These are phyloP conservation scores for Crithidia thermophila DNA, from an alignment of 208 protist genomes.

Conservation along the genomic window DNA sequence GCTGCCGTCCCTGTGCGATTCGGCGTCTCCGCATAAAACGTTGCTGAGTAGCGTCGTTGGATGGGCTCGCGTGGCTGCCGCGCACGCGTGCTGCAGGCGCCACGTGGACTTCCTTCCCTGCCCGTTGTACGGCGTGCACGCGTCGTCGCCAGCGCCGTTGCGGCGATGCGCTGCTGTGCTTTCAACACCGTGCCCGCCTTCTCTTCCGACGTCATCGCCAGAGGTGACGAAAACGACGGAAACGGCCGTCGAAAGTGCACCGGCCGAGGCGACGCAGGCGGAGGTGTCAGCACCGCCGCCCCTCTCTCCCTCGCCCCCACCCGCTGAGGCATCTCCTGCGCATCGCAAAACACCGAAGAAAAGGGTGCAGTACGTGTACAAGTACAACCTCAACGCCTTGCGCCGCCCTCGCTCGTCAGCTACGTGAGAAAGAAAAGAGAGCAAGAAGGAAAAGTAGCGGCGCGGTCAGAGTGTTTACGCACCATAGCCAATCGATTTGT, in stretches of 20 bases:
- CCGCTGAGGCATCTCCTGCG: not conserved
- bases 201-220: no score
- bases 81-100: conserved; percentile 12
- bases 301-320: not conserved
- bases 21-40: not conserved
- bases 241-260: not conserved
- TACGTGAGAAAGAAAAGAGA: no score
- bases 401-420: conserved; percentile 13
- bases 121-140: conserved; percentile 18
- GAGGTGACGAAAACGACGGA: not conserved
- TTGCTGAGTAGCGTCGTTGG: conserved; percentile 2
- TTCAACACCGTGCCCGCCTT: no score
- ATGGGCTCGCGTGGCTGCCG: conserved; percentile 16
- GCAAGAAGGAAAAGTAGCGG: no score
- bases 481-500: not conserved
- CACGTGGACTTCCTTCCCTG: conserved; percentile 6
- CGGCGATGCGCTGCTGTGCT: no score
- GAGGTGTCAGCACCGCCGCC: not conserved
- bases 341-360: not conserved
- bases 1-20: conserved; percentile 19
- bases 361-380: conserved; percentile 26
- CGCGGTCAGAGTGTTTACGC: no score
- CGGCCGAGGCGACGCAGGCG: not conserved
- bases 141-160: conserved; percentile 17
- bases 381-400: conserved; percentile 31